Base-by-base conservation (phyloP, 2,329 filamentous ascomycete species). In the Penicillium thymicola region DNA sequence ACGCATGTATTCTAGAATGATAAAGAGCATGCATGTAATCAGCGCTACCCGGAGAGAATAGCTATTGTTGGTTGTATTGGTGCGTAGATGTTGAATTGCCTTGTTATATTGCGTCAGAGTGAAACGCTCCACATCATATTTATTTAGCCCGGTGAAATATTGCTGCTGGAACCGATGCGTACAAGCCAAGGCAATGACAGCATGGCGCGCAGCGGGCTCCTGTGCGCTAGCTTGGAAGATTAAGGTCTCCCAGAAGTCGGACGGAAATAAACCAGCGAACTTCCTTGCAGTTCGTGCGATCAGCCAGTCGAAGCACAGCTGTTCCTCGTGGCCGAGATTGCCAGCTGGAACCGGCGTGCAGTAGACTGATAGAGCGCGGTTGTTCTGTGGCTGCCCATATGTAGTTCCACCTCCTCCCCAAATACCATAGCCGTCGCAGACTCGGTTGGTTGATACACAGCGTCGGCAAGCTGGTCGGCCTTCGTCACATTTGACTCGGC, bases 191-290 rank as follows among this genome's bases (percentile, higher is more conserved):
- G 77, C 74, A 6, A 78, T 59, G 11, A 76, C 62, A 3, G 77
- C 76, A 64, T 79, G 76, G n/a, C 74, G 60, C 3, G 79, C 68
- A 5, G 76, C 74, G 0, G 75, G 73, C 49, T 78, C 76, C 10
- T 65, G 64, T 3, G 59, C 56, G 47, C 72, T 72, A 4, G 74
- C 74, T 51, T 77, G 75, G 6, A 78, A 58, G 5, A 79, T 65
- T 9, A 77, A 58, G 4, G 56, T 68, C 13, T 70, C 66, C 77
- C 76, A 79, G 55, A 78, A 77, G 1, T 62, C 67, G 1, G 70
- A 72, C 9, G 54, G 32, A 54, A 74, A 75, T 2, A 68, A 49
- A 3, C 74, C 75, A 0, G 75, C 68, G 4, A 79, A 65, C 46
- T 75, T 74, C 37, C 49, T 55, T 2, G 61, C 58, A 1, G 67